Percentiles rank a stretch among this genome's conserved stretches.
These are phyloP conservation scores for Penicillium arizonense DNA, from an alignment of 495 filamentous ascomycete genomes.

Conservation along the genomic window DNA sequence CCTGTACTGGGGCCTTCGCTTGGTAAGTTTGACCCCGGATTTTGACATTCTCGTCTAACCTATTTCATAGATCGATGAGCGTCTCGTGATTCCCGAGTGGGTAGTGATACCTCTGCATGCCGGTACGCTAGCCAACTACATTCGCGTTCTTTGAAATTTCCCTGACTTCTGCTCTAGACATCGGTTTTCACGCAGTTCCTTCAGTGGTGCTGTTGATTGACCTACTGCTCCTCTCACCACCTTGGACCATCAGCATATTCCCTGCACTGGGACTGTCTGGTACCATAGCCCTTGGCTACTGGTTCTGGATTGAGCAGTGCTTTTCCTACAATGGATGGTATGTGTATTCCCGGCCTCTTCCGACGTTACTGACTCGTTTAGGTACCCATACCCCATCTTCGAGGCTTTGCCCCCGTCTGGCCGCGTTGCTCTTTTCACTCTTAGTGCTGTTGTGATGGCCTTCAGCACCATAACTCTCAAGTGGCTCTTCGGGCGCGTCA, in stretches of 20 bases:
- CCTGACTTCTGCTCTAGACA: slow-evolving; percentile 43
- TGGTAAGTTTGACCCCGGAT: slow-evolving; percentile 24
- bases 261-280: slow-evolving; percentile 62
- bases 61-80: slow-evolving; percentile 58
- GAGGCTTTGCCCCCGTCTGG: slow-evolving; percentile 57
- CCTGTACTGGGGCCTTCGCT: slow-evolving; percentile 78
- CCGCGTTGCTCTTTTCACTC: slow-evolving; percentile 65
- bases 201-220: slow-evolving; percentile 69
- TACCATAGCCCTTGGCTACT: slow-evolving; percentile 71
- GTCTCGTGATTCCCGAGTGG: slow-evolving; percentile 55
- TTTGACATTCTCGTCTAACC: slow-evolving; percentile 4
- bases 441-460: slow-evolving; percentile 70
- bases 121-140: slow-evolving; percentile 26
- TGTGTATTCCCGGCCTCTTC: slow-evolving; percentile 14
- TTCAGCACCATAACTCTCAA: slow-evolving; percentile 64
- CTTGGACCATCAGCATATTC: slow-evolving; percentile 67
- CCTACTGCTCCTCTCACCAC: slow-evolving; percentile 73
- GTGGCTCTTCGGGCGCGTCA: slow-evolving; percentile 66
- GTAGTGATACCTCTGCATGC: slow-evolving; percentile 42
- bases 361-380: slow-evolving; percentile 29
- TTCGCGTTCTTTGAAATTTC: neutral
- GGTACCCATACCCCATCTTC: slow-evolving; percentile 89
- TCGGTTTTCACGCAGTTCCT: slow-evolving; percentile 79
- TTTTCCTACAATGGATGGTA: slow-evolving; percentile 72
- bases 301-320: slow-evolving; percentile 86